phyloP scores from a whole-genome alignment of 2,329 filamentous ascomycete species.

The Leptographium lundbergii region DNA sequence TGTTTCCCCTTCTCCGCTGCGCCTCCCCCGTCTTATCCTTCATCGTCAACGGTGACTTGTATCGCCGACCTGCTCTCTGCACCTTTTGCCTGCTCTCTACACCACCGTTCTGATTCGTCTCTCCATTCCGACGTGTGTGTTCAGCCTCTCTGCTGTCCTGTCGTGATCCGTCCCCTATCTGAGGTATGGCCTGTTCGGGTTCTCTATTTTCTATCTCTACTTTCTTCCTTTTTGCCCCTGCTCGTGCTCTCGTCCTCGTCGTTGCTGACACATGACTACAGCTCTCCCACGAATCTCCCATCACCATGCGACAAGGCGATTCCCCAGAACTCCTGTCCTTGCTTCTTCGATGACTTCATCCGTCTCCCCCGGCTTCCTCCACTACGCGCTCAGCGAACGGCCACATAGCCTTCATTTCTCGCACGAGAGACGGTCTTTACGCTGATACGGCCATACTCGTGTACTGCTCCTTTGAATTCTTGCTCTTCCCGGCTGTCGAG shows the following conservation, averaged over 20 bases:
- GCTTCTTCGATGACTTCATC: constrained; percentile 4
- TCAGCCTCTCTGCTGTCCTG: not conserved
- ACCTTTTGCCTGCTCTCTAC: not conserved
- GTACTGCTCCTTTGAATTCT: not conserved
- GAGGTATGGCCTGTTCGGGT: not conserved
- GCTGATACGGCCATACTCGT: not conserved
- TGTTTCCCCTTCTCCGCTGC: not conserved
- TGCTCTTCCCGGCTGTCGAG: not conserved
- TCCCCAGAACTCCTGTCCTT: not conserved
- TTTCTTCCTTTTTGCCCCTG: not conserved
- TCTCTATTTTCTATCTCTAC: not conserved
- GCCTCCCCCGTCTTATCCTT: not conserved
- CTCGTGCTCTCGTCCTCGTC: not conserved
- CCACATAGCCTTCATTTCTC: not conserved
- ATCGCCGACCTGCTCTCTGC: not conserved
- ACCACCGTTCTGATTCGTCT: not conserved
- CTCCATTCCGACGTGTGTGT: not conserved
- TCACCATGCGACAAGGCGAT: constrained; percentile 7
- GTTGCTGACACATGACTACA: not conserved
- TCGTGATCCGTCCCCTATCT: not conserved
- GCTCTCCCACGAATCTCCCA: not conserved
- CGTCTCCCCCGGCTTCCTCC: not conserved
- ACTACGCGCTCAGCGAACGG: not conserved
- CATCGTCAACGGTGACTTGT: not conserved
- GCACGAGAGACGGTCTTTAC: not conserved